These are phyloP conservation scores for Annona squamosa DNA, from an alignment of 164 flowering plant genomes.

Conservation along the genomic window DNA sequence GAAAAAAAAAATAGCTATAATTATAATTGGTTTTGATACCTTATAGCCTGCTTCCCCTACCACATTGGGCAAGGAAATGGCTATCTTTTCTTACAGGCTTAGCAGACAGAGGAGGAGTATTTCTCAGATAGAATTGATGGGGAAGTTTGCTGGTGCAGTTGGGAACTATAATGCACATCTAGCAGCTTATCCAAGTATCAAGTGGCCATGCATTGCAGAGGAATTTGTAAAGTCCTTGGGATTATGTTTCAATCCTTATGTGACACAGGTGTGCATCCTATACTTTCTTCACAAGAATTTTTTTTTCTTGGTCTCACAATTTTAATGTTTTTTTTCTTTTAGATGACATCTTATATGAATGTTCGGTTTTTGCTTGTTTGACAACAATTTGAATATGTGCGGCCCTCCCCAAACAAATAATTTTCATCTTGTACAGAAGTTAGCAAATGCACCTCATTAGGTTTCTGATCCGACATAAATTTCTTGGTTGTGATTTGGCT, in stretches of 20 bases:
- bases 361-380: no score
- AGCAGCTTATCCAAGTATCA: slow-evolving; percentile 70
- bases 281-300: neutral
- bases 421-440: no score
- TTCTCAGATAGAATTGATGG: slow-evolving; percentile 54
- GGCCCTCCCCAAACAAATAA: no score
- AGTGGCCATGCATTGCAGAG: slow-evolving; percentile 77
- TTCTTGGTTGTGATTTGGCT: no score
- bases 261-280: slow-evolving; percentile 61
- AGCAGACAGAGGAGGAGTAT: slow-evolving; percentile 47
- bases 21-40: neutral
- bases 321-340: no score
- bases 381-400: no score
- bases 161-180: slow-evolving; percentile 96
- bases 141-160: slow-evolving; percentile 97
- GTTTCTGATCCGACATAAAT: no score
- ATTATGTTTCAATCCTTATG: slow-evolving; percentile 76
- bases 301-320: no score
- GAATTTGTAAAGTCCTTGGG: slow-evolving; percentile 87
- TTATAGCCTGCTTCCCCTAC: slow-evolving; percentile 91
- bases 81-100: slow-evolving; percentile 68
- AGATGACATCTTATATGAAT: no score
- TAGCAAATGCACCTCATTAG: no score
- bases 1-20: no score
- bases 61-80: slow-evolving; percentile 90